phyloP scores from a whole-genome alignment of 1,284 basidiomycete genomes.

The Mycosarcoma maydis region DNA sequence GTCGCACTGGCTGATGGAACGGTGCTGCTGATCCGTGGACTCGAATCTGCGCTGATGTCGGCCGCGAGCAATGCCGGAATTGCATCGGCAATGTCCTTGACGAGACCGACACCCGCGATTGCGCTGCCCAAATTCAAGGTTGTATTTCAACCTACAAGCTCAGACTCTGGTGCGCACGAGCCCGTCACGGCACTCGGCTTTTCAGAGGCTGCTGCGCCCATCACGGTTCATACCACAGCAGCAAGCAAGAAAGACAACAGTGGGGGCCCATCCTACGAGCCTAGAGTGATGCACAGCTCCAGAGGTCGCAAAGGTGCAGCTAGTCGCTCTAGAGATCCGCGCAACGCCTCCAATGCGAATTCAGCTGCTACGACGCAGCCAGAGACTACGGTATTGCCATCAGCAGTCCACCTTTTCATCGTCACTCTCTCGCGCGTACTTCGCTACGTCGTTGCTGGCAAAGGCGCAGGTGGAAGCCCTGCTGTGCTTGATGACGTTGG shows the following conservation, averaged over 20 bases:
- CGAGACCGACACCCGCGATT: slow-evolving; percentile 32
- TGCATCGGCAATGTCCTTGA: slow-evolving; percentile 3
- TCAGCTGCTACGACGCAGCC: slow-evolving; percentile 2
- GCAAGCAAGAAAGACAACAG: slow-evolving; percentile 1
- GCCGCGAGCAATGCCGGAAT: slow-evolving; percentile 46
- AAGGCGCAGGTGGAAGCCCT: slow-evolving; percentile 75
- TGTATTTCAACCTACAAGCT: slow-evolving; percentile 50
- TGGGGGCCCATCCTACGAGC: slow-evolving; percentile 20
- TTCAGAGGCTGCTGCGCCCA: slow-evolving; percentile 69
- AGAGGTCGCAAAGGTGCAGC: slow-evolving; percentile 37
- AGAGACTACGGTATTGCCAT: slow-evolving; percentile 18
- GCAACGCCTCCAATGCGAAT: slow-evolving; percentile 1
- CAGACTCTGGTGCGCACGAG: slow-evolving; percentile 70
- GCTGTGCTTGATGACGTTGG: slow-evolving; percentile 85
- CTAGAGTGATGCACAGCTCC: slow-evolving; percentile 28
- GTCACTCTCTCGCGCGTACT: slow-evolving; percentile 85
- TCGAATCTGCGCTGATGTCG: slow-evolving; percentile 81
- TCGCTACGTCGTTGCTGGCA: slow-evolving; percentile 79
- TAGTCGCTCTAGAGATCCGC: slow-evolving; percentile 28
- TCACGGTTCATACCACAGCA: neutral
- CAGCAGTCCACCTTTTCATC: slow-evolving; percentile 79
- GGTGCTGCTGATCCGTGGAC: slow-evolving; percentile 86
- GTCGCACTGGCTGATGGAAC: slow-evolving; percentile 94
- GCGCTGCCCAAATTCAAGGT: slow-evolving; percentile 65
- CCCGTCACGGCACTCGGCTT: slow-evolving; percentile 93